Base-by-base conservation (phyloP, 352 stramenopile species). In the Pythium guiyangense region DNA sequence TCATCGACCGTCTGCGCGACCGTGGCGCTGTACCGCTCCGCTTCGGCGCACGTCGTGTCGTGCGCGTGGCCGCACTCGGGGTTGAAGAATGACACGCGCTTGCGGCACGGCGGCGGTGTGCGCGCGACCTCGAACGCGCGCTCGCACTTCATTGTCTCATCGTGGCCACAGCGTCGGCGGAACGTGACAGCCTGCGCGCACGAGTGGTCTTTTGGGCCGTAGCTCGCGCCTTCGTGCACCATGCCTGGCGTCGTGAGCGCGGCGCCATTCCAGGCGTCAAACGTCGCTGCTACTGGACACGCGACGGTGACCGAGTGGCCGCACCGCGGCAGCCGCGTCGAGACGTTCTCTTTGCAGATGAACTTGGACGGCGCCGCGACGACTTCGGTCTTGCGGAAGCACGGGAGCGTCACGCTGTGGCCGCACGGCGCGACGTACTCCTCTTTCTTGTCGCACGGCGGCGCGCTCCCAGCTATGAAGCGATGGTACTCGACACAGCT, bases 11-110 rank as follows among this genome's bases (percentile, higher is more conserved):
- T 29, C 10, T 26, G 49, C 26, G 6, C 26, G 34, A 40, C 53
- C 39, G 43, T 49, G 27, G 47, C 57, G 22, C 29, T 45, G 18
- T 70, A 49, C 51, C 52, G 46, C 2, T 40, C 49, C 6, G 57
- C 64, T 26, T 86, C 73, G 22, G 55, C 75, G 42, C 86, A 96
- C 12, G 74, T 83, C 9, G 74, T 77, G 3, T 63, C 58, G 40
- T 70, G 76, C 26, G 73, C 53, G 56, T 94, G 86, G 0, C 86
- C 84, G 57, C 86, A 96, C 51, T 89, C 73, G 0, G 80, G 82
- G 54, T 92, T 86, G 5, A 57, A 17, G 39, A 88, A 66, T 6
- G 72, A 57, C 9, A 90, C 71, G 0, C 48, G 31, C 39, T 88
- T 70, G 9, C 54, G 35, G 42, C 86, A 94, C 8, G 72, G 69